Conservation (phyloP, 2,329 filamentous ascomycete genomes). For the Spiromastix sp. region DNA sequence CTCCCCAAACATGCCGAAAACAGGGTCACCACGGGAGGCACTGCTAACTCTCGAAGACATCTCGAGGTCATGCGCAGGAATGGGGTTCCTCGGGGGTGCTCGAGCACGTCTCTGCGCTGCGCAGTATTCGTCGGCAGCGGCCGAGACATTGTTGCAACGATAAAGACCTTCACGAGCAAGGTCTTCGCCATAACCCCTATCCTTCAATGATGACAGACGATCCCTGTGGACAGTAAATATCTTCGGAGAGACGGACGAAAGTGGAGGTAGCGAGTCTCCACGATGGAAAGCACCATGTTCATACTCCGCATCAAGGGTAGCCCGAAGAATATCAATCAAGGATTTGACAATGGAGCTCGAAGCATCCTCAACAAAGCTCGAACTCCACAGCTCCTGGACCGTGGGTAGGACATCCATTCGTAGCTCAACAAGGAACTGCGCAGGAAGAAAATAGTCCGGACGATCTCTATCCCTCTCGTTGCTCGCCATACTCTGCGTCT, state of each 20-base stretch:
- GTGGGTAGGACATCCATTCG: slow-evolving; percentile 69
- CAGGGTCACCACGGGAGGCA: slow-evolving; percentile 7
- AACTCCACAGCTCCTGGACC: slow-evolving; percentile 73
- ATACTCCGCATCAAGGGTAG: slow-evolving; percentile 64
- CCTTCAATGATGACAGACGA: slow-evolving; percentile 32
- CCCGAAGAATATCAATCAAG: slow-evolving; percentile 73
- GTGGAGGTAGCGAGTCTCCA: slow-evolving; percentile 46
- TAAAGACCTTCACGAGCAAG: slow-evolving; percentile 72
- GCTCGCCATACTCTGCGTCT: slow-evolving; percentile 45
- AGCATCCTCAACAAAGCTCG: slow-evolving; percentile 69
- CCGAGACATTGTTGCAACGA: slow-evolving; percentile 59
- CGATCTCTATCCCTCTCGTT: slow-evolving; percentile 47
- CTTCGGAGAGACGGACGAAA: slow-evolving; percentile 37
- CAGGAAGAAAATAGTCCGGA: slow-evolving; percentile 52
- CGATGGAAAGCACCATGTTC: slow-evolving; percentile 57
- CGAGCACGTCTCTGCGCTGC: slow-evolving; percentile 48
- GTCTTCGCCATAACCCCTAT: slow-evolving; percentile 45
- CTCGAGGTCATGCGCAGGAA: slow-evolving; percentile 50
- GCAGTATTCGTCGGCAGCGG: slow-evolving; percentile 64
- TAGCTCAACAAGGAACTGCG: slow-evolving; percentile 78
- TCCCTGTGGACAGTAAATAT: slow-evolving; percentile 44
- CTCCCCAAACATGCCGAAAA: slow-evolving; percentile 5
- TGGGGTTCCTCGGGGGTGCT: slow-evolving; percentile 54
- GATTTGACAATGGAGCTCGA: slow-evolving; percentile 66
- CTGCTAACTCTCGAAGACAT: slow-evolving; percentile 13